Conservation (phyloP, 306 rosid species). For the Fragaria vesca region DNA sequence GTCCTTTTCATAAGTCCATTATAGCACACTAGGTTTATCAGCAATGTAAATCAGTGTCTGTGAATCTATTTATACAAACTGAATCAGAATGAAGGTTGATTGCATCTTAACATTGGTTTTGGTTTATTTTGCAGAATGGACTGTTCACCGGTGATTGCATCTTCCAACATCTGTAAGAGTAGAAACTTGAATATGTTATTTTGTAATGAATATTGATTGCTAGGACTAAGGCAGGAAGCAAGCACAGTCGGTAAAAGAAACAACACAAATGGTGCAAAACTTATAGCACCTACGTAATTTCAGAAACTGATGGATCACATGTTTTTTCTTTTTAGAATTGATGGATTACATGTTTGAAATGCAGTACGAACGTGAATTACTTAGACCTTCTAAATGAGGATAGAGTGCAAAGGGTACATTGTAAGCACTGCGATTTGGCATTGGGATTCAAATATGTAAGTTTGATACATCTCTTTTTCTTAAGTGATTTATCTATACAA, state of each 20-base stretch:
- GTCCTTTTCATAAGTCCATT: too few relatives aligned
- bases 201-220: not conserved
- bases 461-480: not conserved
- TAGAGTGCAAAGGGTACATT: not conserved
- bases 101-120: not conserved
- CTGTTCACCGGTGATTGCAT: not conserved
- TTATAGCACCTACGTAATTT: not conserved
- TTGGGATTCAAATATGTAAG: not conserved
- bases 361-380: not conserved
- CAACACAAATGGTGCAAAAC: not conserved
- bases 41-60: not conserved
- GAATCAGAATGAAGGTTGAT: not conserved
- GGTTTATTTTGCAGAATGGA: not conserved
- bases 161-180: not conserved
- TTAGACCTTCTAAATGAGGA: not conserved
- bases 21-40: too few relatives aligned
- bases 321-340: not conserved
- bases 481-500: not conserved
- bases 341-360: not conserved
- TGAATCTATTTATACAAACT: not conserved
- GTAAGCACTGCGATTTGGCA: not conserved
- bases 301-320: not conserved
- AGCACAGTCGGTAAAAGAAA: not conserved
- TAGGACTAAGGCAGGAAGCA: too few relatives aligned
- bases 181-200: not conserved